Conservation (phyloP, 2,329 filamentous ascomycete genomes). For the Aurifilum marmelostoma region DNA sequence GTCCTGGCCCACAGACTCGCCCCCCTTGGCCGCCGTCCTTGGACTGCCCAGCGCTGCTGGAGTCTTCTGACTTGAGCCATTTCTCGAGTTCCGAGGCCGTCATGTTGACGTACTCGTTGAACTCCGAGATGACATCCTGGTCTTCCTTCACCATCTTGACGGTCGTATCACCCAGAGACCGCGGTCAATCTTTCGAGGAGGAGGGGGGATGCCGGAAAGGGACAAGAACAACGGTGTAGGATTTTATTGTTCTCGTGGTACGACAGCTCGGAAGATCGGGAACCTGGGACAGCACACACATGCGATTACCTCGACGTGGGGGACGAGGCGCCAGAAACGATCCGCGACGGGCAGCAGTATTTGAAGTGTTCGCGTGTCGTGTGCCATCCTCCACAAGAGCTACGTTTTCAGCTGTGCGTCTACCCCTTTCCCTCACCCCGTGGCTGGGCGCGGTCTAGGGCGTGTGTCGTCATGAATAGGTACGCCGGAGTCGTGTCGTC, state of each 20-base stretch:
- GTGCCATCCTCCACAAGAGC: not conserved
- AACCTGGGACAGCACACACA: not conserved
- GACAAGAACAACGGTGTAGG: too few relatives aligned
- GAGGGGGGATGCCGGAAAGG: too few relatives aligned
- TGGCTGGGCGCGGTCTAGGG: constrained; percentile 12
- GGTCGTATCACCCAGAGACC: not conserved
- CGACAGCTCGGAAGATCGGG: not conserved
- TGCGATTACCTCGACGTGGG: not conserved
- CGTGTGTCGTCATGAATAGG: constrained; percentile 25
- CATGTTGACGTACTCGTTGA: constrained; percentile 71
- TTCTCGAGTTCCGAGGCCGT: constrained; percentile 60
- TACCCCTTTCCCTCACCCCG: not conserved
- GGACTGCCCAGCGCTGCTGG: constrained; percentile 60
- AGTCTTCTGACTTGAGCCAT: constrained; percentile 64
- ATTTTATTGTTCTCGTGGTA: not conserved
- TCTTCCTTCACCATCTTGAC: constrained; percentile 33
- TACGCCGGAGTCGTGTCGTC: constrained; percentile 27
- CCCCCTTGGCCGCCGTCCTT: constrained; percentile 58
- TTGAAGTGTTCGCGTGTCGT: not conserved
- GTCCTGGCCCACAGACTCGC: constrained; percentile 66
- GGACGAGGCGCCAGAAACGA: not conserved
- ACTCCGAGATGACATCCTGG: constrained; percentile 53
- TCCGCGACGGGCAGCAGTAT: not conserved
- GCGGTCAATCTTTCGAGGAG: not conserved
- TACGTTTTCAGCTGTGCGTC: not conserved